Evolutionary conservation across 2,329 filamentous ascomycete species (phyloP).

Genomic region (Apiospora malaysiana): DNA sequence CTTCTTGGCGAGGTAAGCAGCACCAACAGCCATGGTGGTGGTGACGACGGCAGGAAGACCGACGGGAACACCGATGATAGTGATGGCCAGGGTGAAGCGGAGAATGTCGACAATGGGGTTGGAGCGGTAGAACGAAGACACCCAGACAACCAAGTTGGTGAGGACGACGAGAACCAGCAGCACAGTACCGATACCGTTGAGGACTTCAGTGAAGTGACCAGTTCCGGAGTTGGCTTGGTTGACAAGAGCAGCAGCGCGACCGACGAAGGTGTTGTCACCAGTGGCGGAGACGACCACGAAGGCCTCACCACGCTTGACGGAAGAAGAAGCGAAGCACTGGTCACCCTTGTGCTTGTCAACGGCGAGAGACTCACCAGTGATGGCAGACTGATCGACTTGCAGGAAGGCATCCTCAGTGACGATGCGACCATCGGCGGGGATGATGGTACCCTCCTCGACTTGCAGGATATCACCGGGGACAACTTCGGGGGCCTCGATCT

Average conservation of each 20-base stretch:
- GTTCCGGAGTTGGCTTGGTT: conserved; percentile 74
- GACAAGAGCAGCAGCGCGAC: conserved; percentile 85
- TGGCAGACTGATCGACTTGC: conserved; percentile 90
- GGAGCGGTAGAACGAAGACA: conserved; percentile 86
- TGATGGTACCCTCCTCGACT: conserved; percentile 90
- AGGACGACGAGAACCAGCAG: conserved; percentile 81
- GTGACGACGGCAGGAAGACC: conserved; percentile 93
- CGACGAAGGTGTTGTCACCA: conserved; percentile 90
- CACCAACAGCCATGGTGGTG: conserved; percentile 93
- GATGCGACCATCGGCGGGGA: conserved; percentile 86
- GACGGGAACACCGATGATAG: conserved; percentile 90
- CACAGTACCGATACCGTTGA: conserved; percentile 84
- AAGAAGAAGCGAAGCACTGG: conserved; percentile 82
- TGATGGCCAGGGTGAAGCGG: conserved; percentile 85
- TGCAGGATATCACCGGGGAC: conserved; percentile 91
- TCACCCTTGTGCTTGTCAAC: conserved; percentile 88
- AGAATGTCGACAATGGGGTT: conserved; percentile 81
- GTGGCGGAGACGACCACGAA: conserved; percentile 83
- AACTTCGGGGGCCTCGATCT: conserved; percentile 82
- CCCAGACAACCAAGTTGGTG: conserved; percentile 83
- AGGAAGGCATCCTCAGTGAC: conserved; percentile 84
- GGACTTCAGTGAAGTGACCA: conserved; percentile 90
- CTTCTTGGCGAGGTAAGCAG: conserved; percentile 89
- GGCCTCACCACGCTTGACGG: conserved; percentile 88
- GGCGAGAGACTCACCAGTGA: conserved; percentile 90